Conservation (phyloP, 2,329 filamentous ascomycete genomes). For the Diaporthe citri region DNA sequence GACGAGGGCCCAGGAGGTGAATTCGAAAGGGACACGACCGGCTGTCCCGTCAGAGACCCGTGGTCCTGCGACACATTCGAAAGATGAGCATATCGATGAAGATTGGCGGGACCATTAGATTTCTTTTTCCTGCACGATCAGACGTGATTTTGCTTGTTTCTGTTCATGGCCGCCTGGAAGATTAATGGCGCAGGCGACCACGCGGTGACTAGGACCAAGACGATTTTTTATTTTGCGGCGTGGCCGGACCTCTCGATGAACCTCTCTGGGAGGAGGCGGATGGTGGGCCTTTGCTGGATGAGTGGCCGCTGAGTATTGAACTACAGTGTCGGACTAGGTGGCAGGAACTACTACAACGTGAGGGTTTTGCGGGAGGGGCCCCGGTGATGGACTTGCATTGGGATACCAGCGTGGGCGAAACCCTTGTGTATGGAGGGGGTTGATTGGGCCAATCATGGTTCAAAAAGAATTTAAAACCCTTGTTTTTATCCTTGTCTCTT, state of each 20-base stretch:
- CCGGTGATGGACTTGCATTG: conserved; percentile 38
- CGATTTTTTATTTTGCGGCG: conserved; percentile 41
- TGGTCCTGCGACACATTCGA: conserved; percentile 23
- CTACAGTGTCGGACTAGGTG: conserved; percentile 35
- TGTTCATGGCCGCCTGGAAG: conserved; percentile 54
- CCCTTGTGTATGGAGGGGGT: conserved; percentile 29
- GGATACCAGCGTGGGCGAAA: conserved; percentile 30
- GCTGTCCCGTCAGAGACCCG: conserved; percentile 17
- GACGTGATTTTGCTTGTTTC: conserved; percentile 44
- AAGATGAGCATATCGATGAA: conserved; percentile 48
- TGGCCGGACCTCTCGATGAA: conserved; percentile 27
- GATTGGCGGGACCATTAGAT: conserved; percentile 46
- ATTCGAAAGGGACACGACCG: conserved; percentile 17
- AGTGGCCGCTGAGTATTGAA: conserved; percentile 32
- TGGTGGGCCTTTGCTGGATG: conserved; percentile 32
- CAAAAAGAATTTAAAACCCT: conserved; percentile 42
- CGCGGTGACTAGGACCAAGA: conserved; percentile 48
- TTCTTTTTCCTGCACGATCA: conserved; percentile 44
- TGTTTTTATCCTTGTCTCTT: conserved; percentile 39
- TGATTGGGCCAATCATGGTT: conserved; percentile 37
- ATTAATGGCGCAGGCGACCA: conserved; percentile 49
- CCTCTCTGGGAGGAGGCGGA: neutral
- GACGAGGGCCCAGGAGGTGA: conserved; percentile 26
- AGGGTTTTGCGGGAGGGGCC: conserved; percentile 24
- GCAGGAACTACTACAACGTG: conserved; percentile 36